A percentile compares a stretch with the other conserved stretches of the same genome.
Evolutionary conservation across 768 basidiomycete genomes (phyloP).

Genomic region (Galerina sulciceps): DNA sequence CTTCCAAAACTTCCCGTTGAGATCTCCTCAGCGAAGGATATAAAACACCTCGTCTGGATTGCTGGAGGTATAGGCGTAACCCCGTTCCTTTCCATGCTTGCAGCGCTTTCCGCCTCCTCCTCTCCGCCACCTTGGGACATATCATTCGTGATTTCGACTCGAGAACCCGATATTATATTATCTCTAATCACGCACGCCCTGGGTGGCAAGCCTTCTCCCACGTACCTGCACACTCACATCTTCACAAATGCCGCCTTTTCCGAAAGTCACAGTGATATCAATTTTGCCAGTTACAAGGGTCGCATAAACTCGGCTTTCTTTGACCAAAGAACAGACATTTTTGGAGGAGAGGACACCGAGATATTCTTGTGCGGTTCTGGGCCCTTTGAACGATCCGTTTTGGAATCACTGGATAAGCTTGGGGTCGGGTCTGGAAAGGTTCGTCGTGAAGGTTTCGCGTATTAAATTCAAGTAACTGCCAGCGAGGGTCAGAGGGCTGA

Average conservation of each 20-base stretch:
- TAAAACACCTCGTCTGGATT: slow-evolving; percentile 48
- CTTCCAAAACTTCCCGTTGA: slow-evolving; percentile 24
- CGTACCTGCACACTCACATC: slow-evolving; percentile 40
- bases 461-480: background rate
- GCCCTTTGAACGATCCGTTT: slow-evolving; percentile 43
- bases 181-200: slow-evolving; percentile 40
- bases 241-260: slow-evolving; percentile 31
- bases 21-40: slow-evolving; percentile 11
- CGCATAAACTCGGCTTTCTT: slow-evolving; percentile 21
- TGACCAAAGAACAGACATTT: slow-evolving; percentile 25
- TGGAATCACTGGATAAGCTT: slow-evolving; percentile 34
- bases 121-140: slow-evolving; percentile 35
- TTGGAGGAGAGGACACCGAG: slow-evolving; percentile 17
- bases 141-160: slow-evolving; percentile 50
- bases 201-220: slow-evolving; percentile 6
- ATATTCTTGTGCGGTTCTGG: slow-evolving; percentile 56
- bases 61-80: slow-evolving; percentile 70
- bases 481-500: too few relatives aligned
- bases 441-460: slow-evolving; percentile 26
- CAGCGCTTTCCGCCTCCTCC: slow-evolving; percentile 16
- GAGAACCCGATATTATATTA: slow-evolving; percentile 55
- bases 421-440: slow-evolving; percentile 47
- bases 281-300: slow-evolving; percentile 3
- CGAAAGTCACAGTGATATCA: background rate
- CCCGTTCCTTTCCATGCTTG: slow-evolving; percentile 62